Conservation (phyloP, 352 stramenopile genomes). For the Aphanomyces stellatus region DNA sequence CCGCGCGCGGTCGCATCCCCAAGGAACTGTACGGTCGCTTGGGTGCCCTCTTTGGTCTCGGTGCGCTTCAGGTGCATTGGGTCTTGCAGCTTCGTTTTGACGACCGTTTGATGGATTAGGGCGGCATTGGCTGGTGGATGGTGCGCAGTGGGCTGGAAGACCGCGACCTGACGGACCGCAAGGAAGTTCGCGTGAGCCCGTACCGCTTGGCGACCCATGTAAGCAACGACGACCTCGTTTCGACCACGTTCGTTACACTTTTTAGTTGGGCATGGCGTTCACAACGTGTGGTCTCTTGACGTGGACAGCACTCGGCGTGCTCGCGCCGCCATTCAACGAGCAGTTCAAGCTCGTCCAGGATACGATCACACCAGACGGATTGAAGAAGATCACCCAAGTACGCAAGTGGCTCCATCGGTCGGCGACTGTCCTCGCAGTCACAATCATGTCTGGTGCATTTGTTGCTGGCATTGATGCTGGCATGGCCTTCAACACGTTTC, state of each 20-base stretch:
- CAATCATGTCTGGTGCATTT: conserved; percentile 87
- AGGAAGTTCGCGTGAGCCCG: conserved; percentile 96
- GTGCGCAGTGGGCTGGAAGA: conserved; percentile 97
- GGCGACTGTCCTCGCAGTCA: conserved; percentile 64
- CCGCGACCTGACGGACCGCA: conserved; percentile 75
- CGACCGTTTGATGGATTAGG: too few relatives aligned
- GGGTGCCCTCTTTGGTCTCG: conserved; percentile 48
- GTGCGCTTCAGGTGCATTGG: conserved; percentile 50
- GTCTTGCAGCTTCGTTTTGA: too few relatives aligned
- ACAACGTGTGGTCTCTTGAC: conserved; percentile 92
- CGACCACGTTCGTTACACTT: too few relatives aligned
- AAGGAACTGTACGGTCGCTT: conserved; percentile 65
- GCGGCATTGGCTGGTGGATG: conserved; percentile 99
- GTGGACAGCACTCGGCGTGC: conserved; percentile 91
- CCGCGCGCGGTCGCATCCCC: conserved; percentile 66
- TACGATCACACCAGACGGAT: conserved; percentile 70
- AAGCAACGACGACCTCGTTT: too few relatives aligned
- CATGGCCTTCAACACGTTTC: conserved; percentile 97
- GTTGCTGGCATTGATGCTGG: conserved; percentile 98
- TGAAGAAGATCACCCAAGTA: conserved; percentile 52
- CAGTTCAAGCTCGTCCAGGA: conserved; percentile 47
- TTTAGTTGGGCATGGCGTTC: conserved; percentile 93
- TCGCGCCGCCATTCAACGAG: conserved; percentile 52
- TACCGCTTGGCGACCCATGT: conserved; percentile 95
- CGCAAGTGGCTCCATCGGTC: conserved; percentile 55